Evolutionary conservation across 2,329 filamentous ascomycete species (phyloP), one percentile per base, ranked within the genome.

Genomic region (Zymoseptoria ardabiliae): DNA sequence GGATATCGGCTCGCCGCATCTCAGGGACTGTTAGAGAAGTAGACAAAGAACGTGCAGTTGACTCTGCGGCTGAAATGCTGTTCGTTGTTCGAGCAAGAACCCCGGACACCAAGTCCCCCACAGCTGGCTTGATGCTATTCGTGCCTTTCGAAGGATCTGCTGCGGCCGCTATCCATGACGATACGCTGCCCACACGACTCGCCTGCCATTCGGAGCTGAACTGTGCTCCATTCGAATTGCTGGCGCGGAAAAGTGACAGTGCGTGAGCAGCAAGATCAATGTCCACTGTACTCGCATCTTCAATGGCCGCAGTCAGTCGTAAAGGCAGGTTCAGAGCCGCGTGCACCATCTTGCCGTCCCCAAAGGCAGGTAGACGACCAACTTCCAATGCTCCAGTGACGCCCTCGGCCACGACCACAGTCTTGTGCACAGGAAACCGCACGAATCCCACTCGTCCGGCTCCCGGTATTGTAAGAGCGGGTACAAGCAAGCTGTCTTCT

Each of bases 371-470:
- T 63, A 78, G 72, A 48, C 72, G 66, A 52, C 77, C 70, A 72
- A 74, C 81, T 1, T 81, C 77, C 4, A 86, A 79, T 0, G 88
- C 84, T 7, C 88, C 90, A 56, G 83, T 77, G 2, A 96, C 75
- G 0, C 90, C 91, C 54, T 89, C 82, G 0, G 85, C 86, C 8
- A 96, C 82, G 9, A 97, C 68, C 17, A 97, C 75, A 0, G 87
- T 85, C 70, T 87, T 89, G 71, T 97, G 93, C 1, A 97, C 91
- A 0, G 93, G 92, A 51, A 90, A 91, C 6, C 85, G 84, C 50
- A 94, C 80, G 17, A 85, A 82, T 11, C 85, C 85, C 58, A 85
- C 81, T 61, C 85, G 80, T 8, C 86, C 85, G 13, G 87, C 85
- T 5, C 79, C 81, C 1, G 83, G 84, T 50, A 90, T 88, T 20